phyloP scores from a whole-genome alignment of 169 alveolate species.

The Cryptosporidium tyzzeri region DNA sequence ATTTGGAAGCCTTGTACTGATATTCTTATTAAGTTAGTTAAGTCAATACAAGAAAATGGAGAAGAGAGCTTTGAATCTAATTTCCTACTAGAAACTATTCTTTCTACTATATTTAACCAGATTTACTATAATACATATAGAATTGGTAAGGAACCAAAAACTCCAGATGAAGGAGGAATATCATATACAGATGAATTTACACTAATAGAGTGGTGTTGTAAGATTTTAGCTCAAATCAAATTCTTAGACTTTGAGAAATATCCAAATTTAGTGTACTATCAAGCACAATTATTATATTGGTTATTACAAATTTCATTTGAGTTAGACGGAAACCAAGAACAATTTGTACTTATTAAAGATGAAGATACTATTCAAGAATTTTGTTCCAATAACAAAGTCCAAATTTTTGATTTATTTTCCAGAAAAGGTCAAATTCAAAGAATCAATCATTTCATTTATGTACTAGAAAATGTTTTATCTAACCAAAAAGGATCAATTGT shows the following conservation, averaged over 20 bases:
- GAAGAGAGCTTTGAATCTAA: not conserved
- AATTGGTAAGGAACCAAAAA: not conserved
- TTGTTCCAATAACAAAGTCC: not conserved
- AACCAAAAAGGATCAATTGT: too few species aligned
- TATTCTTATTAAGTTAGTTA: constrained; percentile 6
- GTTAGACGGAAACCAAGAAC: constrained; percentile 38
- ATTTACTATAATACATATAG: constrained; percentile 10
- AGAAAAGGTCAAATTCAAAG: constrained; percentile 28
- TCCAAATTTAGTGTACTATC: not conserved
- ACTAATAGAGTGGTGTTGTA: constrained; percentile 18
- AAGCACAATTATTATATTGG: constrained; percentile 18
- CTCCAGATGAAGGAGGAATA: not conserved
- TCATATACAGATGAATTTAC: constrained; percentile 35
- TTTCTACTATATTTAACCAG: not conserved
- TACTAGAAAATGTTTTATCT: constrained; percentile 2
- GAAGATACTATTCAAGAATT: not conserved
- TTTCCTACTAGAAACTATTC: not conserved
- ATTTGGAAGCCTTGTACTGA: constrained; percentile 57
- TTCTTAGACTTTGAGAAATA: constrained; percentile 1
- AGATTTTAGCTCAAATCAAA: constrained; percentile 21
- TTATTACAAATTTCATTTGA: constrained; percentile 21
- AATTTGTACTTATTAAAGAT: not conserved
- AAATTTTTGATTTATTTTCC: not conserved
- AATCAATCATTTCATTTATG: constrained; percentile 5
- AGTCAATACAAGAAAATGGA: not conserved